Percentiles rank a stretch among this genome's conserved stretches.
These are phyloP conservation scores for Cutaneotrichosporon dermatis DNA, from an alignment of 1,284 basidiomycete species.

Conservation along the genomic window DNA sequence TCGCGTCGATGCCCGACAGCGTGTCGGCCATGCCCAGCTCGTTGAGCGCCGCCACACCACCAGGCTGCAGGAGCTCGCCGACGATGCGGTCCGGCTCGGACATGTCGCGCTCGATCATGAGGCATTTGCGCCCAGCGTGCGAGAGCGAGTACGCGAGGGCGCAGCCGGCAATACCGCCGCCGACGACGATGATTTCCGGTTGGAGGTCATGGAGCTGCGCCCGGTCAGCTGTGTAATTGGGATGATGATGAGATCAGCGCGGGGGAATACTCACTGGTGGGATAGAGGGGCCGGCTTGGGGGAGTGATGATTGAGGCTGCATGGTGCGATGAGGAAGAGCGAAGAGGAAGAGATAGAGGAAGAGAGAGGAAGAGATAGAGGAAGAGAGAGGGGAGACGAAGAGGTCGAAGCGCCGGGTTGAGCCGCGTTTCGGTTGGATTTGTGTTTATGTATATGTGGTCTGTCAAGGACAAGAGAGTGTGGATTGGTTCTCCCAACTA, in stretches of 20 bases:
- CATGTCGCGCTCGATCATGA: slow-evolving; percentile 80
- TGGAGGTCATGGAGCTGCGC: slow-evolving; percentile 24
- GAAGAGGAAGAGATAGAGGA: too few relatives aligned
- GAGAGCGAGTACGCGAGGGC: slow-evolving; percentile 58
- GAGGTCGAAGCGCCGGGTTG: slow-evolving; percentile 6
- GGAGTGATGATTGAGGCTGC: background rate
- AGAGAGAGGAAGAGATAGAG: too few relatives aligned
- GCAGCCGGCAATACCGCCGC: slow-evolving; percentile 79
- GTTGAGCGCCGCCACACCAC: slow-evolving; percentile 73
- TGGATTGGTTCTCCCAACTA: background rate
- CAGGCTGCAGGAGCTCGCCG: slow-evolving; percentile 93
- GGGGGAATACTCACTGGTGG: background rate
- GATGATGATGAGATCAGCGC: background rate
- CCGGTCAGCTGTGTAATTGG: background rate
- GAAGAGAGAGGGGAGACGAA: too few relatives aligned
- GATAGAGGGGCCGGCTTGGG: background rate
- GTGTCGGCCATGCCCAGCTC: slow-evolving; percentile 67
- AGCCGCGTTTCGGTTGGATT: background rate
- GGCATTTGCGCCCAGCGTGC: slow-evolving; percentile 55
- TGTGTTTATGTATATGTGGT: background rate
- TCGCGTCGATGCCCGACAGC: slow-evolving; percentile 81
- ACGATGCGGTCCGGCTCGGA: slow-evolving; percentile 94
- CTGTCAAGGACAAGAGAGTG: background rate
- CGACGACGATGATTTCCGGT: slow-evolving; percentile 65
- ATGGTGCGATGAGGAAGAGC: too few relatives aligned